Evolutionary conservation across 768 basidiomycete genomes (phyloP), one percentile per base, ranked within the genome.

Genomic region (Russula sp.): DNA sequence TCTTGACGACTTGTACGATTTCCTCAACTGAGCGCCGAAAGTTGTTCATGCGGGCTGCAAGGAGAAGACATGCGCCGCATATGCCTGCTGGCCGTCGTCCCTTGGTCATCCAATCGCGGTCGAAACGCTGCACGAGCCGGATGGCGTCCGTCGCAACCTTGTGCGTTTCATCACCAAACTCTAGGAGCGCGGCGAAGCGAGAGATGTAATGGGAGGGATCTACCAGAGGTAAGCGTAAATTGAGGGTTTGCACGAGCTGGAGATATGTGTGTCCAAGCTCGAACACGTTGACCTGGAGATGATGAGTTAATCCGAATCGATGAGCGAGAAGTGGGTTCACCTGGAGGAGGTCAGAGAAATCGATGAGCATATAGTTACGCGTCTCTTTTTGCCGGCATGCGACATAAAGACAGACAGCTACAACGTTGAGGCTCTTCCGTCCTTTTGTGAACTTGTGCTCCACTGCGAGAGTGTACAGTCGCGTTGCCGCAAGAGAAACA

Each of bases 1-100:
- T 97, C 75, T 98, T 99, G 66, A 98, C 97, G 16, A 99, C 94
- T 71, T 99, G 97, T 20, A 98, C 94, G 50, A 99, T 90, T 73
- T 99, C 97, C 70, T 95, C 90, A 11, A 98, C 81, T 29, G 88
- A 91, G 49, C 97, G 79, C 46, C 95, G 79, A 70, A 96, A 98
- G 73, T 97, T 97, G 76, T 96, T 98, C 97, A 99, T 98, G 29
- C 97, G 85, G 36, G 94, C 97, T 0, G 97, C 97, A 16, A 99
- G 83, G 43, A 98, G 80, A 34, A 98, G 81, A 32, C 92, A 93
- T 0, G 97, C 97, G 35, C 97, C 97, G 70, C 97, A 99, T 63
- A 99, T 95, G 22, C 97, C 97, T 0, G 97, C 93, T 0, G 97
- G 97, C 7, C 97, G 83, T 22, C 97, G 85, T 14, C 97, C 97